Evolutionary conservation across 2,329 filamentous ascomycete species (phyloP).

Genomic region (Claviceps arundinis): DNA sequence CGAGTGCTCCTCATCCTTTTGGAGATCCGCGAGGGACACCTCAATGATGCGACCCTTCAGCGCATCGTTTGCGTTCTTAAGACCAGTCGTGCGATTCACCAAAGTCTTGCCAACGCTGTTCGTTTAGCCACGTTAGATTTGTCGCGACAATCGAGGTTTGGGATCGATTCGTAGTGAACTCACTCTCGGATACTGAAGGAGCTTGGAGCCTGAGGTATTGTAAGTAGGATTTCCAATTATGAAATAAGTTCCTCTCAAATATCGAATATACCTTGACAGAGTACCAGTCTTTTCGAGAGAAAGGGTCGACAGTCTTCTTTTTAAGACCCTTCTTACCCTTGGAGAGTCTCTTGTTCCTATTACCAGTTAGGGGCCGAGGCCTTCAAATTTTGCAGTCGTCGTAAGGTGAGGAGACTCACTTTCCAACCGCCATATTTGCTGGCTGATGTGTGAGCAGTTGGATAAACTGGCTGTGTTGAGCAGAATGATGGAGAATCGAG

Average conservation of each 20-base stretch:
- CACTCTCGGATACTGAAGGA: constrained; percentile 97
- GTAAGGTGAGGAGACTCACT: constrained; percentile 28
- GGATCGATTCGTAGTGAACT: constrained; percentile 24
- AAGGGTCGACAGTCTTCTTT: constrained; percentile 97
- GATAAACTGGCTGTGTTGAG: constrained; percentile 30
- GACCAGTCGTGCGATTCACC: constrained; percentile 97
- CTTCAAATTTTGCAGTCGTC: background rate
- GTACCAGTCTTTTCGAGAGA: constrained; percentile 99
- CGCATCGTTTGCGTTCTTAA: constrained; percentile 99
- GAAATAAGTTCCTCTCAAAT: too few species aligned
- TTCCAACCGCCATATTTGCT: constrained; percentile 49
- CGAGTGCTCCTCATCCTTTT: constrained; percentile 99
- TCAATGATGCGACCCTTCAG: constrained; percentile 98
- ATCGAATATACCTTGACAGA: constrained; percentile 64
- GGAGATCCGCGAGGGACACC: constrained; percentile 95
- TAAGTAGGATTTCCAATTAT: constrained; percentile 4
- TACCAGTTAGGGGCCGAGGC: constrained; percentile 9
- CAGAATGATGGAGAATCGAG: constrained; percentile 26
- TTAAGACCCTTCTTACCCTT: constrained; percentile 99
- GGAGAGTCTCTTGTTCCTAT: constrained; percentile 98
- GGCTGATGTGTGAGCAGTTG: constrained; percentile 31
- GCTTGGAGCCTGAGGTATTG: constrained; percentile 58
- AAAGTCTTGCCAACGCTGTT: constrained; percentile 96
- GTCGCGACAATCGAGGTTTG: background rate
- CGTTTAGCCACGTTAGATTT: constrained; percentile 1